A percentile compares a stretch with the other conserved stretches of the same genome.
phyloP scores from a whole-genome alignment of 176 grass and related monocot species.

The Themeda triandra region DNA sequence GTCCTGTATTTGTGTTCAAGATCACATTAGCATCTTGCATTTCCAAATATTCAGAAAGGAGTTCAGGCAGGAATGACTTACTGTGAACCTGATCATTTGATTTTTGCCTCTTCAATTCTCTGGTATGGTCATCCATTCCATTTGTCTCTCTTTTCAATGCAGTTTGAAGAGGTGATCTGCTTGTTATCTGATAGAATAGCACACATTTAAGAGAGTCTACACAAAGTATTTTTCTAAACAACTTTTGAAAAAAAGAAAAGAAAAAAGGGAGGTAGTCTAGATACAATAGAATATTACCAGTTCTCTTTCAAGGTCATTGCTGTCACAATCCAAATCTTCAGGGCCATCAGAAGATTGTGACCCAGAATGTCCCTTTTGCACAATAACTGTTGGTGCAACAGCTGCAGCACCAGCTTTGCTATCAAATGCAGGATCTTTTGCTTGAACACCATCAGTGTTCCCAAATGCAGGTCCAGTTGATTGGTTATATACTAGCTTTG shows the following conservation, averaged over 20 bases:
- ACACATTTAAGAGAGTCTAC: background rate
- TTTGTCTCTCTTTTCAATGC: slow-evolving; percentile 33
- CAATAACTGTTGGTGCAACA: slow-evolving; percentile 9
- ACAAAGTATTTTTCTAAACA: background rate
- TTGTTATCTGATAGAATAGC: slow-evolving; percentile 43
- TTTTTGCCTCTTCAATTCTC: slow-evolving; percentile 73
- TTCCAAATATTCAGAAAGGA: background rate
- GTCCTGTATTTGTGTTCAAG: slow-evolving; percentile 28
- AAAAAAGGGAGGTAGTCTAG: background rate
- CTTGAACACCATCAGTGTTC: slow-evolving; percentile 8
- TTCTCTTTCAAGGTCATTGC: slow-evolving; percentile 62
- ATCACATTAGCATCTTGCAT: background rate
- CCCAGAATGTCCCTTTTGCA: slow-evolving; percentile 46
- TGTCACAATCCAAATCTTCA: slow-evolving; percentile 65
- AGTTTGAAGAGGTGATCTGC: slow-evolving; percentile 40
- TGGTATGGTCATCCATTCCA: slow-evolving; percentile 26
- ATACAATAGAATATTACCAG: slow-evolving; percentile 47
- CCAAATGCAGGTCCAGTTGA: slow-evolving; percentile 29
- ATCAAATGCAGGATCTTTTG: slow-evolving; percentile 14
- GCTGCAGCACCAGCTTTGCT: slow-evolving; percentile 37
- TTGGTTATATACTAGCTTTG: slow-evolving; percentile 34
- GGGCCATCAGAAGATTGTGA: slow-evolving; percentile 59
- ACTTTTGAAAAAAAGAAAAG: background rate
- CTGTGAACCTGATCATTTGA: slow-evolving; percentile 32
- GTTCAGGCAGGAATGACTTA: slow-evolving; percentile 15